These are phyloP conservation scores for Bathelium albidoporum DNA, from an alignment of 495 filamentous ascomycete genomes.

Conservation along the genomic window DNA sequence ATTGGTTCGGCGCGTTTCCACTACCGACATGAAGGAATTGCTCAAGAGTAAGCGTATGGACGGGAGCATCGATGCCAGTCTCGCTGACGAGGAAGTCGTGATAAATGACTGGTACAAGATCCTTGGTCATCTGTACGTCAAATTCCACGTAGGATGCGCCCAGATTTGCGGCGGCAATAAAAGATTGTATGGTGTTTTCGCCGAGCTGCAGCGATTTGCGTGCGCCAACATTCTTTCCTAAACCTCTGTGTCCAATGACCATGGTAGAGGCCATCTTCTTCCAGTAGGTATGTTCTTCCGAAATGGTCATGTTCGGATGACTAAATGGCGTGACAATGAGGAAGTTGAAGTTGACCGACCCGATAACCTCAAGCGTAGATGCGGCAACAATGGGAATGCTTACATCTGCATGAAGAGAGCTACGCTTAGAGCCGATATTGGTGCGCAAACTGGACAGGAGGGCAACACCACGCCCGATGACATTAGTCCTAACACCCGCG, in stretches of 20 bases:
- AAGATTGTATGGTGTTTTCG: constrained; percentile 90
- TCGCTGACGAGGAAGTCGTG: constrained; percentile 98
- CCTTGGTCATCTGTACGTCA: constrained; percentile 96
- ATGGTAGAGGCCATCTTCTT: constrained; percentile 71
- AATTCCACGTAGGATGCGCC: constrained; percentile 86
- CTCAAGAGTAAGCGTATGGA: constrained; percentile 88
- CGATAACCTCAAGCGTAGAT: constrained; percentile 78
- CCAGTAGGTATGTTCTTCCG: constrained; percentile 89
- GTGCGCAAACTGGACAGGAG: constrained; percentile 77
- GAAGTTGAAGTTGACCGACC: constrained; percentile 92
- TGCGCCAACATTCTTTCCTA: constrained; percentile 81
- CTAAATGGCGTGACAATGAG: constrained; percentile 87
- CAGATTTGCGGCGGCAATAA: constrained; percentile 89
- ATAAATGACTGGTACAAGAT: constrained; percentile 97
- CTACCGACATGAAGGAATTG: constrained; percentile 79
- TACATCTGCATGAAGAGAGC: constrained; percentile 84
- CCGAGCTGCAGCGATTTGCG: constrained; percentile 83
- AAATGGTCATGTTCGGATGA: constrained; percentile 87
- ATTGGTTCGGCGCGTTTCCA: constrained; percentile 37
- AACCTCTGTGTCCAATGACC: constrained; percentile 87
- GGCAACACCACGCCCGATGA: constrained; percentile 86
- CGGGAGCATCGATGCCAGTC: constrained; percentile 93
- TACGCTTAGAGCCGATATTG: constrained; percentile 65
- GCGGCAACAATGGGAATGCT: constrained; percentile 81
- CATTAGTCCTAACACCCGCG: constrained; percentile 73